Evolutionary conservation across 1,284 basidiomycete genomes (phyloP).

Genomic region (Leccinum pachyderme): DNA sequence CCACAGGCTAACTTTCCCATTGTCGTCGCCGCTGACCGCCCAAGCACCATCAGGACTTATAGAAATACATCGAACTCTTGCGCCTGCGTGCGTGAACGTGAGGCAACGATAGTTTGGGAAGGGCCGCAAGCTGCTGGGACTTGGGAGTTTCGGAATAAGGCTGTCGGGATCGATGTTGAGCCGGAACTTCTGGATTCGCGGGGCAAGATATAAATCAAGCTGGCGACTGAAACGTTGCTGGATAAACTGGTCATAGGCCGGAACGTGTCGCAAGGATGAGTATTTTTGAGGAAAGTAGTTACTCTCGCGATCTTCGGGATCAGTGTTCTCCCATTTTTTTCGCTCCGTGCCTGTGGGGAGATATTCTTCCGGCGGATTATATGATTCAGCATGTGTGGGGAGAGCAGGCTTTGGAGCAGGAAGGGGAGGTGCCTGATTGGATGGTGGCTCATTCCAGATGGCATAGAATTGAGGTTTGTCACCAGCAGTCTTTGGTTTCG

Average conservation of each 20-base stretch:
- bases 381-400: conserved; percentile 92
- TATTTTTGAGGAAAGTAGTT: conserved; percentile 92
- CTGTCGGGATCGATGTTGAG: conserved; percentile 90
- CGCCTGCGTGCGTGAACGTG: conserved; percentile 67
- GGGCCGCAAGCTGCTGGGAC: conserved; percentile 87
- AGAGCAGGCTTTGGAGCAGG: conserved; percentile 91
- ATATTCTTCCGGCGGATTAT: conserved; percentile 98
- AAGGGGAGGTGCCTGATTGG: conserved; percentile 73
- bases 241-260: conserved; percentile 90
- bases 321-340: conserved; percentile 81
- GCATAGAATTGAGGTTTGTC: conserved; percentile 79
- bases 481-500: conserved; percentile 78
- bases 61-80: conserved; percentile 74
- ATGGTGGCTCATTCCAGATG: conserved; percentile 83
- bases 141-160: conserved; percentile 94
- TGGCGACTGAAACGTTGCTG: conserved; percentile 94
- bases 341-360: conserved; percentile 87
- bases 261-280: conserved; percentile 83
- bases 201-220: conserved; percentile 96
- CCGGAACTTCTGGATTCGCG: conserved; percentile 84
- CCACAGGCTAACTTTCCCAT: conserved; percentile 87
- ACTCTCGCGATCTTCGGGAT: conserved; percentile 89
- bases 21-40: conserved; percentile 92
- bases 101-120: conserved; percentile 90
- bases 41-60: conserved; percentile 89